These are phyloP conservation scores for Boletellus emodensis DNA, from an alignment of 768 basidiomycete genomes.

Conservation along the genomic window DNA sequence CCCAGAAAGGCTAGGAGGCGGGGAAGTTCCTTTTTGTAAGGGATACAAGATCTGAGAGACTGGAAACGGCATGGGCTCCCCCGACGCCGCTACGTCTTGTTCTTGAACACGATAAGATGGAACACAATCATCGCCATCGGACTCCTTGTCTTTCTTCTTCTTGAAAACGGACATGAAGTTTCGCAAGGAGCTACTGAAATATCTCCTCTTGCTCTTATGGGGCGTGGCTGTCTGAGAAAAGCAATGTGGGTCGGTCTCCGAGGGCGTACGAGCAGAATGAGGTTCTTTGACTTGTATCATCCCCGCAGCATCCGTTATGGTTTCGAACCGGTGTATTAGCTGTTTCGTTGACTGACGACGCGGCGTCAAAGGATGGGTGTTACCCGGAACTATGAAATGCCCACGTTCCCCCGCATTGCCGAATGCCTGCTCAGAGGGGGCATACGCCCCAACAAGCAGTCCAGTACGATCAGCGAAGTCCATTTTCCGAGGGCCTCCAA, in stretches of 20 bases:
- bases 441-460: not conserved
- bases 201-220: slow-evolving; percentile 44
- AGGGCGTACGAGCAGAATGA: slow-evolving; percentile 14
- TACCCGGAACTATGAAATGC: not conserved
- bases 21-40: not conserved
- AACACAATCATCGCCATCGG: slow-evolving; percentile 22
- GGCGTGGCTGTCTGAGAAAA: slow-evolving; percentile 16
- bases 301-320: slow-evolving; percentile 30
- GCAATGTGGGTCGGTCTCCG: slow-evolving; percentile 9
- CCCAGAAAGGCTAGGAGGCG: not conserved
- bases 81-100: not conserved
- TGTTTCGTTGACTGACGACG: slow-evolving; percentile 45
- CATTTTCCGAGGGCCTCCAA: slow-evolving; percentile 23
- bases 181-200: slow-evolving; percentile 59
- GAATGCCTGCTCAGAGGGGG: not conserved
- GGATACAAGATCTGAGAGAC: slow-evolving; percentile 2
- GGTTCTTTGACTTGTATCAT: slow-evolving; percentile 6
- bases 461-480: not conserved
- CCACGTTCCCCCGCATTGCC: not conserved
- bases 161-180: slow-evolving; percentile 62
- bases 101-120: slow-evolving; percentile 7
- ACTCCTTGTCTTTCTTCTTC: slow-evolving; percentile 37
- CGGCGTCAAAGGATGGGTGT: slow-evolving; percentile 10
- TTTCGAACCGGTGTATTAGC: slow-evolving; percentile 52
- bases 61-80: not conserved